These are phyloP conservation scores for Nicotiana obtusifolia DNA, from an alignment of 257 asterid species.

Conservation along the genomic window DNA sequence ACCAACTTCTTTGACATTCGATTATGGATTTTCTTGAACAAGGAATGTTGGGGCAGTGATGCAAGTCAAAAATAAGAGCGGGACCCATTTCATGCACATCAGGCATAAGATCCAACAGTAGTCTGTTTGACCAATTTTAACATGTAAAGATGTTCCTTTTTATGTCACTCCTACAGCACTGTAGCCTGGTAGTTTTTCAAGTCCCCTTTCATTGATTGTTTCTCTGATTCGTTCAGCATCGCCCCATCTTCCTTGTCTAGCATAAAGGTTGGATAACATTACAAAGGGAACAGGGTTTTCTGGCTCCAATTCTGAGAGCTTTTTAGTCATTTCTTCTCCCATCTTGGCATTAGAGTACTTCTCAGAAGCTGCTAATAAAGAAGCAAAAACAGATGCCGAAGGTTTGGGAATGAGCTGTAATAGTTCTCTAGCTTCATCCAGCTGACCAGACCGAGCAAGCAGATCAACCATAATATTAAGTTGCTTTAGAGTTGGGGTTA, in stretches of 20 bases:
- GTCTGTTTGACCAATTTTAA: neutral
- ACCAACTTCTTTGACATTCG: constrained; percentile 48
- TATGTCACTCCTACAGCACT: constrained; percentile 45
- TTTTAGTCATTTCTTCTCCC: constrained; percentile 58
- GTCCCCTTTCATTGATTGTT: constrained; percentile 43
- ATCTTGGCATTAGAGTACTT: constrained; percentile 42
- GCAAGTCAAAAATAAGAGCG: neutral
- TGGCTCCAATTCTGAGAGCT: constrained; percentile 58
- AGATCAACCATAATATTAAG: constrained; percentile 55
- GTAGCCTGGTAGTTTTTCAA: constrained; percentile 51
- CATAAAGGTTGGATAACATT: constrained; percentile 77
- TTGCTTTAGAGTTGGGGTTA: constrained; percentile 64
- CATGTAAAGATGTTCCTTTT: neutral
- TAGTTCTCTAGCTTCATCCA: constrained; percentile 68
- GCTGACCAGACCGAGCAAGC: constrained; percentile 66
- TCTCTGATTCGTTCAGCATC: constrained; percentile 59
- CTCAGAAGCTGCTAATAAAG: constrained; percentile 68
- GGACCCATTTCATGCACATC: neutral
- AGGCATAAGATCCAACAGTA: neutral
- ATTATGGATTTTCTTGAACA: constrained; percentile 52
- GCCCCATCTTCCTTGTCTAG: constrained; percentile 71
- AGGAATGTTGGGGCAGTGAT: constrained; percentile 39
- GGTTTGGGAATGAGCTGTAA: constrained; percentile 41
- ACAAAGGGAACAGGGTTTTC: constrained; percentile 66
- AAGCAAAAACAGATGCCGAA: constrained; percentile 45